Conservation (phyloP, 495 filamentous ascomycete genomes). For the Sporormia fimetaria region DNA sequence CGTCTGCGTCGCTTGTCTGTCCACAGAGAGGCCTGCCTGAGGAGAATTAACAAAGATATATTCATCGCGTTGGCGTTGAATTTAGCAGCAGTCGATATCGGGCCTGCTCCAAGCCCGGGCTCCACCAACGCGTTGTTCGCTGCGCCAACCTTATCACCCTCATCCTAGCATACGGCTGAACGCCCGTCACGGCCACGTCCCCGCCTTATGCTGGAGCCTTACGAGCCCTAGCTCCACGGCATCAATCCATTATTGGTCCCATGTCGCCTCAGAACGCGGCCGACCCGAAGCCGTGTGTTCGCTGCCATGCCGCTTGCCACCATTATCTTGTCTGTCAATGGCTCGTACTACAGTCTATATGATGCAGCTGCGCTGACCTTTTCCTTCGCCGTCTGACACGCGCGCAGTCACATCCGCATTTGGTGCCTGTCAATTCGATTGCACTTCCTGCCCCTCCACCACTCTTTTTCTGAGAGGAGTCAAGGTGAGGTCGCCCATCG, state of each 20-base stretch:
- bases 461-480: background rate
- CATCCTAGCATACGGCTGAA: too few species aligned
- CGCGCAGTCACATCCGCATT: background rate
- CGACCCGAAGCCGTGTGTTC: conserved; percentile 16
- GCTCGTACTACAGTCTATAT: conserved; percentile 15
- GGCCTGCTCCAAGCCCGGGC: too few species aligned
- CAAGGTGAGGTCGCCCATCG: background rate
- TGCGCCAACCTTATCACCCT: too few species aligned
- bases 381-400: conserved; percentile 9
- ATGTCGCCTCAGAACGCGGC: background rate
- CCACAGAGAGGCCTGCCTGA: too few species aligned
- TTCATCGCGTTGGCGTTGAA: too few species aligned
- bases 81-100: too few species aligned
- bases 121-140: too few species aligned
- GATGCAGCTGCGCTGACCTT: conserved; percentile 20
- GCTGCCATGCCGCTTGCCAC: conserved; percentile 21
- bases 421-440: background rate
- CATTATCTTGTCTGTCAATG: conserved; percentile 4
- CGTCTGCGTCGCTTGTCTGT: too few species aligned
- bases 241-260: conserved; percentile 16
- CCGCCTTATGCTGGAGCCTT: conserved; percentile 5
- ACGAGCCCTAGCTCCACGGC: conserved; percentile 7
- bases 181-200: too few species aligned
- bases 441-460: background rate
- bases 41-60: too few species aligned